Evolutionary conservation across 352 stramenopile species (phyloP).

Genomic region (Globisporangium nunn): DNA sequence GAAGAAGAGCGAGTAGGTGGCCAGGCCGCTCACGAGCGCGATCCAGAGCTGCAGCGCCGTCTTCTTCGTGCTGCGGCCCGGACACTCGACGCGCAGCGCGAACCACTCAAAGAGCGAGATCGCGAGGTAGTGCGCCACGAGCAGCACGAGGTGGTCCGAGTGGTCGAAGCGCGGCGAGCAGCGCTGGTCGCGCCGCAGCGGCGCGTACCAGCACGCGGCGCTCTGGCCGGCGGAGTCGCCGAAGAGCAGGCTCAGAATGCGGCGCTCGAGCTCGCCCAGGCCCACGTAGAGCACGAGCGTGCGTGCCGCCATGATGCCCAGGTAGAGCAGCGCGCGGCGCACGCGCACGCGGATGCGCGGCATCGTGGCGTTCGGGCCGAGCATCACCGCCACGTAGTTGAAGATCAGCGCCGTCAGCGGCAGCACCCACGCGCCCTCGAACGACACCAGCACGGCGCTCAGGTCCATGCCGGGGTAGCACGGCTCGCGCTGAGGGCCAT

Average conservation of each 20-base stretch:
- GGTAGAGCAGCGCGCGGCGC: conserved; percentile 50
- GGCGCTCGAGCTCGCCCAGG: conserved; percentile 45
- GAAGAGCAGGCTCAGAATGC: conserved; percentile 28
- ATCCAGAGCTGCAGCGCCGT: conserved; percentile 42
- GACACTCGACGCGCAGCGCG: conserved; percentile 42
- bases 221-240: conserved; percentile 13
- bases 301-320: conserved; percentile 51
- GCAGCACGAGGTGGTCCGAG: conserved; percentile 74
- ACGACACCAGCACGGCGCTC: conserved; percentile 35
- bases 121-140: conserved; percentile 65
- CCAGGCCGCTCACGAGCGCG: conserved; percentile 22
- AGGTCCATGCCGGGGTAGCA: conserved; percentile 70
- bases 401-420: conserved; percentile 49
- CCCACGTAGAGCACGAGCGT: conserved; percentile 63
- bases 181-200: conserved; percentile 38
- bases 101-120: conserved; percentile 76
- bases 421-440: conserved; percentile 57
- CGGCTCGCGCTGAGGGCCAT: conserved; percentile 14
- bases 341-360: conserved; percentile 44
- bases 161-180: conserved; percentile 62
- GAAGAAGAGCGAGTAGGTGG: conserved; percentile 60
- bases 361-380: conserved; percentile 39
- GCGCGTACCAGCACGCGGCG: conserved; percentile 51
- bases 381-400: conserved; percentile 67
- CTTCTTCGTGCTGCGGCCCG: conserved; percentile 33